Evolutionary conservation across 1,284 basidiomycete genomes (phyloP).

Genomic region (Anthracocystis walkeri): DNA sequence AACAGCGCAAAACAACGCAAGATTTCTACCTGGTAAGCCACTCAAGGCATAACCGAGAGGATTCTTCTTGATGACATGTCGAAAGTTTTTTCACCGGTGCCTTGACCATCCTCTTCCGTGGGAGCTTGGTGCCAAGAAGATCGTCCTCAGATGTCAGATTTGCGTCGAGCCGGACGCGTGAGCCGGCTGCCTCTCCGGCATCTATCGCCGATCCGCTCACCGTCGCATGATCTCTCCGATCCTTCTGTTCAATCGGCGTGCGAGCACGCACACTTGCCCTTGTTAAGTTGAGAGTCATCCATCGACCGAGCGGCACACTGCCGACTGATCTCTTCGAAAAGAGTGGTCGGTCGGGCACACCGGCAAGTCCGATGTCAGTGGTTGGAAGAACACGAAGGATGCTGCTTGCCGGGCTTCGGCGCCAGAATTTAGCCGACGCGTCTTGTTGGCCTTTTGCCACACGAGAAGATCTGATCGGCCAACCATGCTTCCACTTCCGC

Average conservation of each 20-base stretch:
- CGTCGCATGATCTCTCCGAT: not conserved
- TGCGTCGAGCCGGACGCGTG: too few species aligned
- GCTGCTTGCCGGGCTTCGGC: slow-evolving; percentile 19
- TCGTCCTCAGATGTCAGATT: not conserved
- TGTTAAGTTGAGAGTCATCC: not conserved
- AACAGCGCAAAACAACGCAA: not conserved
- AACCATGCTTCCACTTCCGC: not conserved
- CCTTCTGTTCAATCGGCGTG: not conserved
- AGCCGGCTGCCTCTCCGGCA: too few species aligned
- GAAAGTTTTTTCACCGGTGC: too few species aligned
- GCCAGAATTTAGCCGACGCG: slow-evolving; percentile 30
- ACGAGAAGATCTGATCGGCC: slow-evolving; percentile 1
- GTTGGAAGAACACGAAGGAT: not conserved
- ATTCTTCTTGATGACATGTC: slow-evolving; percentile 13
- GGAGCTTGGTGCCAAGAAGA: not conserved
- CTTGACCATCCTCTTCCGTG: too few species aligned
- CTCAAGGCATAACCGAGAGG: slow-evolving; percentile 9
- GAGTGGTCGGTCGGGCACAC: not conserved
- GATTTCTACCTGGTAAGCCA: slow-evolving; percentile 7
- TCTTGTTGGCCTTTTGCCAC: slow-evolving; percentile 4
- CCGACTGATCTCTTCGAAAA: not conserved
- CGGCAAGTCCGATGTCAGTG: not conserved
- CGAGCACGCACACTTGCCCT: not conserved
- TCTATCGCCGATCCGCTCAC: not conserved
- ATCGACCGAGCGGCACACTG: not conserved